phyloP scores from a whole-genome alignment of 768 basidiomycete species.

The Lentinula detonsa region DNA sequence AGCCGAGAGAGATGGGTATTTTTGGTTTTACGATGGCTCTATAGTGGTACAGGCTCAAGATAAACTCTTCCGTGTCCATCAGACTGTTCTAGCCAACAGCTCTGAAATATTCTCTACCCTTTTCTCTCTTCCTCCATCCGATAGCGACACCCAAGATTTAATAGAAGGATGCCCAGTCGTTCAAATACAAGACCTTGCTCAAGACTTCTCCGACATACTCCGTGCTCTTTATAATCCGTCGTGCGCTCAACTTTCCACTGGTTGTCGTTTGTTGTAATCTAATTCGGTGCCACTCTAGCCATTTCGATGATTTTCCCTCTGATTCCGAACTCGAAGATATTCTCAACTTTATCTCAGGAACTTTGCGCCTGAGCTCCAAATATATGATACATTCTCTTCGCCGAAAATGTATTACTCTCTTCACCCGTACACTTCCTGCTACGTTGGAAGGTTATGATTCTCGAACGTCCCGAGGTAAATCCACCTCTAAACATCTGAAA shows the following conservation, averaged over 20 bases:
- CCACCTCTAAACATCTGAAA: conserved; percentile 22
- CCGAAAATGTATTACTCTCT: conserved; percentile 41
- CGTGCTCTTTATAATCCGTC: conserved; percentile 47
- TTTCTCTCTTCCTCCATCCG: conserved; percentile 52
- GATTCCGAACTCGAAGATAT: conserved; percentile 37
- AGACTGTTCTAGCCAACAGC: conserved; percentile 42
- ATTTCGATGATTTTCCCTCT: conserved; percentile 28
- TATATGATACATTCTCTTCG: conserved; percentile 52
- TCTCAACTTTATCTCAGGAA: conserved; percentile 40
- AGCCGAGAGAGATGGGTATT: conserved; percentile 14
- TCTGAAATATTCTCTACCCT: conserved; percentile 63
- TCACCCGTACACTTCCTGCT: conserved; percentile 33
- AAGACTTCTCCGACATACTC: conserved; percentile 44
- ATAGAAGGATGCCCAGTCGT: conserved; percentile 49
- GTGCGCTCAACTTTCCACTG: conserved; percentile 16
- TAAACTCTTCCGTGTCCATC: conserved; percentile 38
- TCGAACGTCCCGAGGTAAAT: conserved; percentile 16
- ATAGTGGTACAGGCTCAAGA: conserved; percentile 34
- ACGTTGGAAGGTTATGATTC: conserved; percentile 30
- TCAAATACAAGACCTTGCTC: conserved; percentile 38
- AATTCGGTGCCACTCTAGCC: conserved; percentile 14
- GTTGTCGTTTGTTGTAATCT: not conserved
- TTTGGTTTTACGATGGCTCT: conserved; percentile 43
- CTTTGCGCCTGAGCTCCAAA: conserved; percentile 59
- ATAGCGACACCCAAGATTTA: conserved; percentile 21